Evolutionary conservation across 2,329 filamentous ascomycete genomes (phyloP), one percentile per base, ranked within the genome.

Genomic region (Bipolaris zeicola): DNA sequence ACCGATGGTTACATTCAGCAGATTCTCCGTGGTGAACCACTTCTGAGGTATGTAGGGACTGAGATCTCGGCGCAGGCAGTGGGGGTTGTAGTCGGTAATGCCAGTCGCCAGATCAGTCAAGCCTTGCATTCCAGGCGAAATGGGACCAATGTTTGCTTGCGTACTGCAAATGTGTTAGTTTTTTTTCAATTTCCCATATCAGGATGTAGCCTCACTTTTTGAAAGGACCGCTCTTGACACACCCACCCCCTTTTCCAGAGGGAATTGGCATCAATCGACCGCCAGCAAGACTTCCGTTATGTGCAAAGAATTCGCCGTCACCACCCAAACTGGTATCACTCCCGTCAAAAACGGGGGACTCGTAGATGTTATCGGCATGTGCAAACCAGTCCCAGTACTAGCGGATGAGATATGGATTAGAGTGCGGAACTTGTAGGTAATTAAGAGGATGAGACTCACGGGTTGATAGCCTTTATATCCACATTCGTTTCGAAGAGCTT

Each of bases 341-440:
- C 13, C 51, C 44, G 28, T 53, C 51, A 24, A 49, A 53, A 4
- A 49, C 44, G 7, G 51, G 51, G 1, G 51, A 53, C 7, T 49
- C 26, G 3, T 53, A 48, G 8, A 53, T 53, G 1, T 53, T 20
- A 14, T 53, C 44, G 8, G 44, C 42, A n/a, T 53, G 38, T 33
- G 51, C 28, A 16, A 53, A 49, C 51, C 44, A 53, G 24, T 53
- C 48, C 44, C 51, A 53, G 44, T 49, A 53, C 51, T 53, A 31
- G 28, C 5, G 24, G 37, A 37, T 42, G 18, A 22, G n/a, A 36
- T 26, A 31, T 13, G 44, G 8, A 16, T 36, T 33, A n/a, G 7
- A 41, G 2, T 24, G 18, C 14, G 13, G 10, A 34, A 16, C 11
- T 22, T 20, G 6, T 3, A n/a, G 22, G 5, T 13, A 8, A 5